Percentiles rank a stretch among this genome's conserved stretches.
These are phyloP conservation scores for Chalara sp. DNA, from an alignment of 2,329 filamentous ascomycete species.

Conservation along the genomic window DNA sequence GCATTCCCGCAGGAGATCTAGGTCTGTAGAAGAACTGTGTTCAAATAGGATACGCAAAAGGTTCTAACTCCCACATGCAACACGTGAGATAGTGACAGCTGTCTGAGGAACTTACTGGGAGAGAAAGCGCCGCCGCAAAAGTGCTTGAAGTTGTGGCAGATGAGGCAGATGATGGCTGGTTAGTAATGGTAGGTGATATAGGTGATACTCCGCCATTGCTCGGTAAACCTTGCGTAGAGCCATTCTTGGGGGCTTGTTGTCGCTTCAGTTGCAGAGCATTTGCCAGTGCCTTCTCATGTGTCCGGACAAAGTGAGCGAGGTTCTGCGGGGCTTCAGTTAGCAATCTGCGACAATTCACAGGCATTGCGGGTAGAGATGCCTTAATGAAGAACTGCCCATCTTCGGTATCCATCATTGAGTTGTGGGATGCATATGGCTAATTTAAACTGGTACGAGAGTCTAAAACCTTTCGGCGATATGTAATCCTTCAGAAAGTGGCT, in stretches of 20 bases:
- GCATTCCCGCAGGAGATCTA: too few relatives aligned
- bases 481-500: conserved; percentile 12
- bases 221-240: conserved; percentile 57
- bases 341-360: neutral
- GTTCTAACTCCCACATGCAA: too few relatives aligned
- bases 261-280: conserved; percentile 87
- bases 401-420: conserved; percentile 57
- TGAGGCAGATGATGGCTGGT: conserved; percentile 51
- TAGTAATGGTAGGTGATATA: conserved; percentile 40
- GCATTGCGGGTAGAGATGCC: conserved; percentile 20
- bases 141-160: conserved; percentile 62
- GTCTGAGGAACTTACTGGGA: conserved; percentile 41
- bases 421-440: conserved; percentile 38
- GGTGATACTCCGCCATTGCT: conserved; percentile 42
- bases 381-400: conserved; percentile 87
- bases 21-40: too few relatives aligned
- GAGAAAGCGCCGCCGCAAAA: conserved; percentile 78
- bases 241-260: conserved; percentile 63
- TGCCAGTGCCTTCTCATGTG: conserved; percentile 93
- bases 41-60: too few relatives aligned
- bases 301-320: conserved; percentile 91
- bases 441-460: conserved; percentile 13
- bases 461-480: conserved; percentile 17
- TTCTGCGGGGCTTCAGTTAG: conserved; percentile 50
- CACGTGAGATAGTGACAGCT: too few relatives aligned